Base-by-base conservation (phyloP, 208 protist genomes). In the Acanthamoeba castellanii region DNA sequence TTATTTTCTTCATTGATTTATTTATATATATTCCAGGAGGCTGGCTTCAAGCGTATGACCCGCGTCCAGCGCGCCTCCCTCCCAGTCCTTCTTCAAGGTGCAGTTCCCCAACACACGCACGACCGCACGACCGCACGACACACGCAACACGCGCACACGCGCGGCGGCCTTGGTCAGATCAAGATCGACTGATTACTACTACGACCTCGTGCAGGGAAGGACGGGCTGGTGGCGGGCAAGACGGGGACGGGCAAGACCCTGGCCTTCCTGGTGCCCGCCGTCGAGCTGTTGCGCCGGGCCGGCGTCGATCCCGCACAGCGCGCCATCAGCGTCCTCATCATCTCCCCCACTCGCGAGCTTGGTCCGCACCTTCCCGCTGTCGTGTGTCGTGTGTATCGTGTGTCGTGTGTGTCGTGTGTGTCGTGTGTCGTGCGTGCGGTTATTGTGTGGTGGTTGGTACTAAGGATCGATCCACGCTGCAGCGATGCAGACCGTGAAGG, bases 211-310 rank as follows among this genome's bases (percentile, higher is more conserved):
- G 4, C 18, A 59, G 52, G 52, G 18, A 59, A 22, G 52, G 52
- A 59, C 52, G 52, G 52, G 52, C 72, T 95, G 47, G 74, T 98
- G 0, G 70, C 74, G 4, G 94, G 94, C 30, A 72, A 94, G 64
- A 98, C 97, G 27, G 97, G 97, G 37, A 98, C 97, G n/a, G 99
- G 99, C 59, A 99, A 99, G 97, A 99, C 99, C 55, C 96, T 99
- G 0, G 99, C 99, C 8, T 99, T 99, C 97, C 97, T 99, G 20
- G 99, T 99, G 70, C 99, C 99, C 22, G 98, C 98, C n/a, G 98
- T 99, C 4, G 99, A 99, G 96, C 98, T 59, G 52, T 22, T 59
- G 52, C 11, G 32, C 11, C 66, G 52, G 52, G 52, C 16, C 52
- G 52, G 99, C 57, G 98, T 99, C 93, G 97, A 98, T 64, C 97